Conservation (phyloP, 2,329 filamentous ascomycete species). For the Myriosclerotinia scirpicola region DNA sequence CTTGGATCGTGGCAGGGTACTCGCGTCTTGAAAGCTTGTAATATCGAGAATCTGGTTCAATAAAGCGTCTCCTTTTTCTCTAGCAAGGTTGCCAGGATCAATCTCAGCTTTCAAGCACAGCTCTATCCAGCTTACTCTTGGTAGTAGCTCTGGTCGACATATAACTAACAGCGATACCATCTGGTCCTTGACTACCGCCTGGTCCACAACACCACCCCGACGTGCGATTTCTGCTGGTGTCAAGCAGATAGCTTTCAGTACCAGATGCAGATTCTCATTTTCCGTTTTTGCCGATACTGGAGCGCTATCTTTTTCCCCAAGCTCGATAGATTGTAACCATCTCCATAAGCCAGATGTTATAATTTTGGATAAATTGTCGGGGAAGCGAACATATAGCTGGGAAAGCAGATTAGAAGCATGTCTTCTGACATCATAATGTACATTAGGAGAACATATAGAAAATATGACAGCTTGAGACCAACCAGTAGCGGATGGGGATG, state of each 20-base stretch:
- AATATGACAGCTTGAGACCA: constrained; percentile 91
- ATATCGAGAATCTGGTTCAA: constrained; percentile 63
- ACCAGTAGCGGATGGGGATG: constrained; percentile 55
- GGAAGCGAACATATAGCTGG: constrained; percentile 60
- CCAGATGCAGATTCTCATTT: constrained; percentile 60
- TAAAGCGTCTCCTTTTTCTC: constrained; percentile 61
- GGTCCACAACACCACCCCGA: constrained; percentile 46
- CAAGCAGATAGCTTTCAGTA: constrained; percentile 63
- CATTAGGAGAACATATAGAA: constrained; percentile 62
- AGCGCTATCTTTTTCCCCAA: constrained; percentile 75
- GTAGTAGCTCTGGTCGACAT: constrained; percentile 74
- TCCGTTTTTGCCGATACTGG: constrained; percentile 65
- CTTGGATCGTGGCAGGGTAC: constrained; percentile 40
- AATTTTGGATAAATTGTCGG: constrained; percentile 58
- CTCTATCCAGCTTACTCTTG: constrained; percentile 83
- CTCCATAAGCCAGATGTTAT: constrained; percentile 76
- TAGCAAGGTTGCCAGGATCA: constrained; percentile 78
- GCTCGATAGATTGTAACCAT: constrained; percentile 68
- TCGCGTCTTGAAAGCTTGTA: constrained; percentile 51
- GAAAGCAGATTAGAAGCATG: constrained; percentile 63
- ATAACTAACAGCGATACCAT: constrained; percentile 77
- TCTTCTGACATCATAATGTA: constrained; percentile 63
- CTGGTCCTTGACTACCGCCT: constrained; percentile 61
- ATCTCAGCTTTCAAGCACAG: constrained; percentile 75
- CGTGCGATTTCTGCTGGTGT: constrained; percentile 51